These are phyloP conservation scores for Chrysoporthe cubensis DNA, from an alignment of 2,329 filamentous ascomycete species.

Conservation along the genomic window DNA sequence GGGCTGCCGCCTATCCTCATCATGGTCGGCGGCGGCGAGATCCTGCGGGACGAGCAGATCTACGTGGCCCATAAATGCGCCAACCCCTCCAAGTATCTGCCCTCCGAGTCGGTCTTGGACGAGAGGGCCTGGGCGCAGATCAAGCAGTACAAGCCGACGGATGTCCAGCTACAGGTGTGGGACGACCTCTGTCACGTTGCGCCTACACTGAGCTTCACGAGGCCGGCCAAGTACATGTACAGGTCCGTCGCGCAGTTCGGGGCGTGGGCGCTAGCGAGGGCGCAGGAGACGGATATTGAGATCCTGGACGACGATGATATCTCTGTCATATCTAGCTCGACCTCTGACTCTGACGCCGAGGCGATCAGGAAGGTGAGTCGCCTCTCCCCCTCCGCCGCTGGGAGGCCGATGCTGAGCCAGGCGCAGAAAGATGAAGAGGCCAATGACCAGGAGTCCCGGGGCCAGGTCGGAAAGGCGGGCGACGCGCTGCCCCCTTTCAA, in stretches of 20 bases:
- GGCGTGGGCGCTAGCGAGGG: constrained; percentile 84
- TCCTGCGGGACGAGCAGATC: constrained; percentile 91
- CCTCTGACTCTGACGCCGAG: constrained; percentile 39
- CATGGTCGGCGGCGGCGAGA: constrained; percentile 84
- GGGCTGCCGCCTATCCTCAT: constrained; percentile 88
- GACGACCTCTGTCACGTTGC: constrained; percentile 92
- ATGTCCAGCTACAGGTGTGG: constrained; percentile 95
- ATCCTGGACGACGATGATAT: constrained; percentile 79
- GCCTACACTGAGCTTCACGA: constrained; percentile 91
- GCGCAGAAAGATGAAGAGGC: constrained; percentile 30
- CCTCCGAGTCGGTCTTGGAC: constrained; percentile 65
- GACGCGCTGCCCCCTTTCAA: constrained; percentile 80
- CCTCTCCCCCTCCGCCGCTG: too few species aligned
- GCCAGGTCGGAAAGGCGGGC: constrained; percentile 79
- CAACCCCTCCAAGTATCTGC: constrained; percentile 76
- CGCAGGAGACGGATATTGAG: constrained; percentile 79
- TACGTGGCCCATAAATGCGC: constrained; percentile 95
- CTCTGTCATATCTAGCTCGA: constrained; percentile 71
- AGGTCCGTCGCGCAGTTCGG: constrained; percentile 90
- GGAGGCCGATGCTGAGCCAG: neutral
- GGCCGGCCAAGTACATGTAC: constrained; percentile 97
- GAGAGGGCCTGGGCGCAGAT: constrained; percentile 64
- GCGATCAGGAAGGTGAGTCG: constrained; percentile 31
- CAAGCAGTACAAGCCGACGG: constrained; percentile 75
- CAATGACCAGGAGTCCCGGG: constrained; percentile 29